Conservation (phyloP, 768 basidiomycete genomes). For the Tricholoma flavovirens region DNA sequence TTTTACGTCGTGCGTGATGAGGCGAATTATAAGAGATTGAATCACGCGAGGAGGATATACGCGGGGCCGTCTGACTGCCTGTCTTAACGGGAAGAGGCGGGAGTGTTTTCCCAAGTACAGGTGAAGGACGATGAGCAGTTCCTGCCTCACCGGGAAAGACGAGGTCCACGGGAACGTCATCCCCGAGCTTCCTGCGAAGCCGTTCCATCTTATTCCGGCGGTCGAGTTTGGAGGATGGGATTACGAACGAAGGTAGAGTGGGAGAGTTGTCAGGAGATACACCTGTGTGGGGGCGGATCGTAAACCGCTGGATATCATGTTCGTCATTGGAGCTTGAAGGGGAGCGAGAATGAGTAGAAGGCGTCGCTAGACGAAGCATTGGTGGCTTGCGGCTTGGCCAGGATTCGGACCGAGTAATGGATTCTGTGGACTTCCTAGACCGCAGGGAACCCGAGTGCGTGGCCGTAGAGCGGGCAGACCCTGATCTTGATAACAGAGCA, state of each 20-base stretch:
- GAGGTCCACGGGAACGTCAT: constrained; percentile 54
- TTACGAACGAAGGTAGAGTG: constrained; percentile 30
- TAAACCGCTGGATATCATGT: constrained; percentile 10
- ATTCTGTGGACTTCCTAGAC: constrained; percentile 16
- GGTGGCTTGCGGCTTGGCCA: constrained; percentile 10
- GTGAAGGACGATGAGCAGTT: background rate
- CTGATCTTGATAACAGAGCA: constrained; percentile 3
- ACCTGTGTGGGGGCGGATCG: constrained; percentile 18
- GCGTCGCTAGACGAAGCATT: constrained; percentile 17
- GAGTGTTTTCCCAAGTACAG: background rate
- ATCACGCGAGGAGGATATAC: constrained; percentile 1
- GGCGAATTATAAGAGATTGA: background rate
- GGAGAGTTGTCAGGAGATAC: constrained; percentile 21
- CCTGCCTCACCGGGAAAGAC: constrained; percentile 41
- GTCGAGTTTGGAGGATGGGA: constrained; percentile 34
- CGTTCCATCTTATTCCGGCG: constrained; percentile 60
- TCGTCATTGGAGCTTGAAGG: background rate
- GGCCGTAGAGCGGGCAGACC: constrained; percentile 18
- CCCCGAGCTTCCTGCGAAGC: constrained; percentile 54
- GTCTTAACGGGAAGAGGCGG: background rate
- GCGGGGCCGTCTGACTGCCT: background rate
- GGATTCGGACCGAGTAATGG: constrained; percentile 7
- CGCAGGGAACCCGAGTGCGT: constrained; percentile 2
- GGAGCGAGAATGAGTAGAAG: constrained; percentile 10
- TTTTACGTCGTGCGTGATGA: background rate